Conservation (phyloP, 768 basidiomycete species). For the Leccinum fibrillosum region DNA sequence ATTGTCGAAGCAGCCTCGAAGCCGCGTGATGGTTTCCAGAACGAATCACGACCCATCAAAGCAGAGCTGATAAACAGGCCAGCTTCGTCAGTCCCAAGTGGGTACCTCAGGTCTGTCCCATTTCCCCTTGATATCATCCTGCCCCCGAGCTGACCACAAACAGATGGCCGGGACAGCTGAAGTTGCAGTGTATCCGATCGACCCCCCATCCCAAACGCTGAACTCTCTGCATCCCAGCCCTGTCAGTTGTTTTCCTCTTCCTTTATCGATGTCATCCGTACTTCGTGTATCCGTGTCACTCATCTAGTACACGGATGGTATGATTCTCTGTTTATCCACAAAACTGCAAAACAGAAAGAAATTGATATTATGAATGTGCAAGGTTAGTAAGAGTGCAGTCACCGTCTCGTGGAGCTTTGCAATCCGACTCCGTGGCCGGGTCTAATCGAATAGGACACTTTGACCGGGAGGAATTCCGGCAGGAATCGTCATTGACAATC, state of each 20-base stretch:
- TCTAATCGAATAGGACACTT: neutral
- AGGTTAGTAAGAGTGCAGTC: neutral
- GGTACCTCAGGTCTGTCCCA: constrained; percentile 1
- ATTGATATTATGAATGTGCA: neutral
- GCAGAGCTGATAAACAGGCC: constrained; percentile 64
- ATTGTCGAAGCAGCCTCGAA: no score
- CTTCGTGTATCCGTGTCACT: neutral
- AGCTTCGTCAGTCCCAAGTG: constrained; percentile 86
- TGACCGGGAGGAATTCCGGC: neutral
- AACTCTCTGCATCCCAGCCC: constrained; percentile 57
- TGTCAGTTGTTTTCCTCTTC: neutral
- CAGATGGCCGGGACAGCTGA: constrained; percentile 88
- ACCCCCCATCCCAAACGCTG: constrained; percentile 46
- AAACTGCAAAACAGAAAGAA: neutral
- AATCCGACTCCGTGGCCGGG: no score
- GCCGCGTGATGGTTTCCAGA: constrained; percentile 76
- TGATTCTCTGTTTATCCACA: neutral
- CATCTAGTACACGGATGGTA: neutral
- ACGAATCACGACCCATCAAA: constrained; percentile 54
- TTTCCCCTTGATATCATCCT: neutral
- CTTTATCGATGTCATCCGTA: neutral
- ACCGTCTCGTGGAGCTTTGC: no score
- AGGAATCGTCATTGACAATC: no score
- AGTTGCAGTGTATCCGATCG: constrained; percentile 62
- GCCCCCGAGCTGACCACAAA: neutral